A percentile compares a stretch with the other conserved stretches of the same genome.
These are phyloP conservation scores for Coniophora puteana DNA, from an alignment of 1,284 basidiomycete genomes.

Conservation along the genomic window DNA sequence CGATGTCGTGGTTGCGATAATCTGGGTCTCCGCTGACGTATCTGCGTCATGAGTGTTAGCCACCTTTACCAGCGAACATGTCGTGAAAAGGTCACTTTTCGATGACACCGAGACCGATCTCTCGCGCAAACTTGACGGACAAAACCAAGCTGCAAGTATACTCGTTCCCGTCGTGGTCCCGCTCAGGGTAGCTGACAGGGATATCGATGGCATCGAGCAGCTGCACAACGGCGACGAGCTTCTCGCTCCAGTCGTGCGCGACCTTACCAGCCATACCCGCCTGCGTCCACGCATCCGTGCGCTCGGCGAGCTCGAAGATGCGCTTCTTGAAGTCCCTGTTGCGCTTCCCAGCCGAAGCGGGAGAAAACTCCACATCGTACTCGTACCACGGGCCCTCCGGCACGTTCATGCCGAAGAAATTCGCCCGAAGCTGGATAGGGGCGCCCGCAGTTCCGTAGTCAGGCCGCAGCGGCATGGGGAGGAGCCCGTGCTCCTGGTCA, in stretches of 20 bases:
- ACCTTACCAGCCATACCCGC: constrained; percentile 15
- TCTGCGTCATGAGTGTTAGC: constrained; percentile 7
- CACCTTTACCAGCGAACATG: not conserved
- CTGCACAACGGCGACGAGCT: constrained; percentile 16
- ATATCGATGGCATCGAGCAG: constrained; percentile 19
- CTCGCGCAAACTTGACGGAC: constrained; percentile 5
- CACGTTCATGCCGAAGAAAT: constrained; percentile 46
- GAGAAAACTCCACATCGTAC: constrained; percentile 11
- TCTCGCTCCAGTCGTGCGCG: constrained; percentile 24
- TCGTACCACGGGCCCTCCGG: constrained; percentile 25
- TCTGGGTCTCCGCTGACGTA: constrained; percentile 19
- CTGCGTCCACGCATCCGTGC: constrained; percentile 14
- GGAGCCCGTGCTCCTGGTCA: too few species aligned
- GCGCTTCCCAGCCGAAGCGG: not conserved
- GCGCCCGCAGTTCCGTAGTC: constrained; percentile 40
- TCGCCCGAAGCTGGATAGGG: constrained; percentile 40
- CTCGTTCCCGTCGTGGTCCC: not conserved
- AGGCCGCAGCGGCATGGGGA: constrained; percentile 33
- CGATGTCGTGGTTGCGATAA: constrained; percentile 34
- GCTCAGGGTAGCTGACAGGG: constrained; percentile 9
- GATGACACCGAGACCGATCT: not conserved
- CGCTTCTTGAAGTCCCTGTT: constrained; percentile 18
- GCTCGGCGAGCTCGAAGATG: constrained; percentile 22
- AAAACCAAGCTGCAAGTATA: constrained; percentile 15
- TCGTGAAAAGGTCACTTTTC: not conserved